Evolutionary conservation across 2,329 filamentous ascomycete genomes (phyloP).

Genomic region (Microdochium bolleyi): DNA sequence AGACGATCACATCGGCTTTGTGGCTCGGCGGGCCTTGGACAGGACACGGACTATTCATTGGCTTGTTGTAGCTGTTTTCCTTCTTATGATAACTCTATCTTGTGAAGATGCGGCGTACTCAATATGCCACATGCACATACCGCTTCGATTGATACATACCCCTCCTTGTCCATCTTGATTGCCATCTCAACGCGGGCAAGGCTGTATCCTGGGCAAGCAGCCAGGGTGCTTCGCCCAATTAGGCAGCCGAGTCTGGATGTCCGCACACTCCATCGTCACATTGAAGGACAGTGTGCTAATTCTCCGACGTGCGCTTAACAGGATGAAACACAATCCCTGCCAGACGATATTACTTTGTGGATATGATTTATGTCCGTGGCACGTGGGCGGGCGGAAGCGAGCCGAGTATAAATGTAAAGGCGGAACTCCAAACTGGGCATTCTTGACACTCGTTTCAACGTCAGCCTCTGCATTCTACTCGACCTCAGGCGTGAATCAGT

Average conservation of each 20-base stretch:
- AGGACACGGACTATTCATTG: background rate
- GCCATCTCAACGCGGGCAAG: no score
- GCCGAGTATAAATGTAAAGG: background rate
- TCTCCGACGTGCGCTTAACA: background rate
- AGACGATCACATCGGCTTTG: background rate
- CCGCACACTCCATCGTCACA: background rate
- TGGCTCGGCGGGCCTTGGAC: background rate
- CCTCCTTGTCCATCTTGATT: background rate
- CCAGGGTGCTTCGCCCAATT: slow-evolving; percentile 10
- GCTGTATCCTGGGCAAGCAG: no score
- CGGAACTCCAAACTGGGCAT: background rate
- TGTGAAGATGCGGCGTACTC: background rate
- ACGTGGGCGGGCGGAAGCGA: background rate
- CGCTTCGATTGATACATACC: background rate
- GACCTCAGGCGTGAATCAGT: background rate
- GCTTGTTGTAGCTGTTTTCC: background rate
- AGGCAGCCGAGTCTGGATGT: background rate
- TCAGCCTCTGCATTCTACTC: background rate
- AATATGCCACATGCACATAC: background rate
- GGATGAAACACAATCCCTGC: background rate
- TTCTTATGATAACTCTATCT: background rate
- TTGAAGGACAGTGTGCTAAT: background rate
- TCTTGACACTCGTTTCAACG: background rate
- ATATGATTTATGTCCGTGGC: background rate
- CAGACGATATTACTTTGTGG: background rate